phyloP scores from a whole-genome alignment of 2,329 filamentous ascomycete species.

The Fusarium scirpi region DNA sequence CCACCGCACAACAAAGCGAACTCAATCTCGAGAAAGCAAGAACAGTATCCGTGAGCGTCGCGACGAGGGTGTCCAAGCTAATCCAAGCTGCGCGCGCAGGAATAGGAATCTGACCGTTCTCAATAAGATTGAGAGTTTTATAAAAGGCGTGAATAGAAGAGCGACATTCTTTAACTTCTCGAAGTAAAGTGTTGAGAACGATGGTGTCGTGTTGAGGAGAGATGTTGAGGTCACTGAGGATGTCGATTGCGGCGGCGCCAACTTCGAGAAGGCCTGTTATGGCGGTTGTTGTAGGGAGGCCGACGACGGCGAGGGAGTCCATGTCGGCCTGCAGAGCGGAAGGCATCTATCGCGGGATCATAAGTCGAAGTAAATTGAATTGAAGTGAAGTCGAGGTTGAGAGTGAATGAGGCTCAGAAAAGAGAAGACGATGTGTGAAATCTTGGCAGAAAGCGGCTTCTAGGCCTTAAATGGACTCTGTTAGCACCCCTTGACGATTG shows the following conservation, averaged over 20 bases:
- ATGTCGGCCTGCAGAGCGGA: constrained; percentile 41
- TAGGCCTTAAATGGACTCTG: background rate
- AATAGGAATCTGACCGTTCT: constrained; percentile 51
- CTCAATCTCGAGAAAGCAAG: constrained; percentile 53
- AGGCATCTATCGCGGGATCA: constrained; percentile 39
- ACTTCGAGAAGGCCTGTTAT: constrained; percentile 54
- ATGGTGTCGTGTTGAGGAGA: constrained; percentile 46
- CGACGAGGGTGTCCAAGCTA: constrained; percentile 51
- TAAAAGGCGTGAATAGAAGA: constrained; percentile 54
- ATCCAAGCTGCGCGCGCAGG: constrained; percentile 54
- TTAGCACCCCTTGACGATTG: background rate
- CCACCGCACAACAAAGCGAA: constrained; percentile 46
- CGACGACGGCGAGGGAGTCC: constrained; percentile 35
- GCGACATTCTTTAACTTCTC: constrained; percentile 54
- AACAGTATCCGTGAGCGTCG: constrained; percentile 53
- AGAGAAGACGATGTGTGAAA: background rate
- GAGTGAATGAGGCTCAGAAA: background rate
- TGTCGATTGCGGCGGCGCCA: constrained; percentile 51
- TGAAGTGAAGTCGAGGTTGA: background rate
- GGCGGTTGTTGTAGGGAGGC: constrained; percentile 53
- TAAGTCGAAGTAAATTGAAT: background rate
- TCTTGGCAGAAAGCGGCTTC: background rate
- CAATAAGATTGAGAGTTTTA: constrained; percentile 52
- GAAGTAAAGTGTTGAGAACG: constrained; percentile 49
- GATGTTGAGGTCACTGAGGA: constrained; percentile 52